Conservation (phyloP, 2,329 filamentous ascomycete species). For the Neofusicoccum ribis region DNA sequence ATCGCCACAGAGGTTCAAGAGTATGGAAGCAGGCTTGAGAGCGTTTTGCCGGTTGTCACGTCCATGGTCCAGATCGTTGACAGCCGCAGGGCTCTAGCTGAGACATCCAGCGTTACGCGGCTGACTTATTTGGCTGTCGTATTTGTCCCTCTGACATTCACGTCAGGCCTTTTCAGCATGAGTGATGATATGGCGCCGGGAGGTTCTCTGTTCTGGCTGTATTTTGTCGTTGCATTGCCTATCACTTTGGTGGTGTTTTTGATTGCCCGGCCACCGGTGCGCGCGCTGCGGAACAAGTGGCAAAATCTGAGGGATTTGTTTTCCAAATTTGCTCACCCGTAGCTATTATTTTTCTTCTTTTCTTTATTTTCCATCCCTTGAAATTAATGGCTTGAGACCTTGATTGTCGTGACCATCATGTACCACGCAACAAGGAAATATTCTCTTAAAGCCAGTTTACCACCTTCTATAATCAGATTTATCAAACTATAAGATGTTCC, state of each 20-base stretch:
- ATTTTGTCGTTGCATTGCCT: slow-evolving; percentile 15
- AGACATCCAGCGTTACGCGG: slow-evolving; percentile 7
- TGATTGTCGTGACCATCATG: no score
- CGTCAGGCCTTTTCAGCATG: slow-evolving; percentile 15
- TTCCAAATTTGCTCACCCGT: no score
- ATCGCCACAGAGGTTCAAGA: neutral
- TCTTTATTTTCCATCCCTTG: no score
- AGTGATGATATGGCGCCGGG: neutral
- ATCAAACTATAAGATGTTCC: no score
- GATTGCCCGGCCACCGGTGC: neutral
- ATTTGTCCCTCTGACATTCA: slow-evolving; percentile 15
- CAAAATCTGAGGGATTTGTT: no score
- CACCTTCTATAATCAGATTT: no score
- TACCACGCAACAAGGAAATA: no score
- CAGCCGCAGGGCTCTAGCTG: neutral
- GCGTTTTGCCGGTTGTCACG: slow-evolving; percentile 1
- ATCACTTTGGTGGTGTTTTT: neutral
- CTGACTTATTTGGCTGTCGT: slow-evolving; percentile 14
- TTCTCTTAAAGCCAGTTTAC: no score
- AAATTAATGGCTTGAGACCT: no score
- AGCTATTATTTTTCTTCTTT: no score
- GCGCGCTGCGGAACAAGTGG: no score
- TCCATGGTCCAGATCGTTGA: slow-evolving; percentile 16
- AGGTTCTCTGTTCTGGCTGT: slow-evolving; percentile 4
- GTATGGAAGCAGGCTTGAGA: neutral